These are phyloP conservation scores for Citeromyces hawaiiensis DNA, from an alignment of 1,139 yeast species.

Conservation along the genomic window DNA sequence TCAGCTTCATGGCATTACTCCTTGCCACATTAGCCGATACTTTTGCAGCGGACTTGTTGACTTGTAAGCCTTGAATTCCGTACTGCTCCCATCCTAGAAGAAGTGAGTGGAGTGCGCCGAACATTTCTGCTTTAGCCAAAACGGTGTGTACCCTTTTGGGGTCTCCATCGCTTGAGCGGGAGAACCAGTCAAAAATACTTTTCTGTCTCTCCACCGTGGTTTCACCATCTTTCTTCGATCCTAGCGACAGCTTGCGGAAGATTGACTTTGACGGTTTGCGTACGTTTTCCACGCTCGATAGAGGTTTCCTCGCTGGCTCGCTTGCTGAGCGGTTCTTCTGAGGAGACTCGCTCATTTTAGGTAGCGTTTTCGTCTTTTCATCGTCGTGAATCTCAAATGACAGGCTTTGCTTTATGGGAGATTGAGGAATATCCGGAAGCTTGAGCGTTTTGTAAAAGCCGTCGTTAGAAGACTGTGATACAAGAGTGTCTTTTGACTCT, in stretches of 20 bases:
- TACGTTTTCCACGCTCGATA: constrained; percentile 7
- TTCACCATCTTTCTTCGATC: constrained; percentile 23
- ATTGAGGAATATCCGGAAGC: constrained; percentile 19
- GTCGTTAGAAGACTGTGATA: constrained; percentile 13
- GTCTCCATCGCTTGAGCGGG: constrained; percentile 8
- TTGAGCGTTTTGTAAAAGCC: constrained; percentile 12
- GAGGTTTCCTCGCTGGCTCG: constrained; percentile 4
- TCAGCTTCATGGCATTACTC: constrained; percentile 46
- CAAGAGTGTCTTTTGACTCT: constrained; percentile 14
- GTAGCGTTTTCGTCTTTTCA: constrained; percentile 2
- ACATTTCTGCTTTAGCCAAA: constrained; percentile 41
- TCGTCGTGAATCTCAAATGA: constrained; percentile 3
- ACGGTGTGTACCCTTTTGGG: constrained; percentile 22
- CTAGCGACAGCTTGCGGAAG: constrained; percentile 55
- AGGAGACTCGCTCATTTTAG: constrained; percentile 2
- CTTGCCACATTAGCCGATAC: constrained; percentile 51
- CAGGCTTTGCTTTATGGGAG: constrained; percentile 15
- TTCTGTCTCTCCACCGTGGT: constrained; percentile 6
- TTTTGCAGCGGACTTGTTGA: constrained; percentile 27
- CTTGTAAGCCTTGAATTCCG: constrained; percentile 45
- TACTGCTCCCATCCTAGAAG: constrained; percentile 58
- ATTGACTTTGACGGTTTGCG: constrained; percentile 26
- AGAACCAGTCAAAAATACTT: constrained; percentile 31
- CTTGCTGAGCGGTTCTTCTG: constrained; percentile 3
- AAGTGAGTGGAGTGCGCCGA: constrained; percentile 49